These are phyloP conservation scores for Aspergillus coremiiformis DNA, from an alignment of 495 filamentous ascomycete genomes.

Conservation along the genomic window DNA sequence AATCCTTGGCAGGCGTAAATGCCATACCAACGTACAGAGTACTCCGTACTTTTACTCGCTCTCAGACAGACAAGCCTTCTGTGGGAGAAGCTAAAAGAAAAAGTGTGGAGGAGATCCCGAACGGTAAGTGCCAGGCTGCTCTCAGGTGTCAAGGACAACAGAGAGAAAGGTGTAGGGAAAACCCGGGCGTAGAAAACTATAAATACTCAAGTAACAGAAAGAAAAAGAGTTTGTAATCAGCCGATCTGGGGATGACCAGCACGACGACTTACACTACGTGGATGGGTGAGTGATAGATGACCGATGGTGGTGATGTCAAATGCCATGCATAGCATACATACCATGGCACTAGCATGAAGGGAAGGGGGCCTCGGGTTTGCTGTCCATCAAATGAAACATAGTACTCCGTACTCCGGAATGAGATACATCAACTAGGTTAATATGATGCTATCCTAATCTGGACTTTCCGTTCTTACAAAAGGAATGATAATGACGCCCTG, in stretches of 20 bases:
- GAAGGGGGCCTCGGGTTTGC: no score
- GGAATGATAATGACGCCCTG: neutral
- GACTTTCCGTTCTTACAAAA: neutral
- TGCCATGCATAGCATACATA: slow-evolving; percentile 7
- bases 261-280: neutral
- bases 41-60: neutral
- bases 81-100: slow-evolving; percentile 15
- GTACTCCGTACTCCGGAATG: no score
- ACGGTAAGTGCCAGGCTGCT: slow-evolving; percentile 4
- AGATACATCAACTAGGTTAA: neutral
- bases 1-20: slow-evolving; percentile 1
- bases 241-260: slow-evolving; percentile 1
- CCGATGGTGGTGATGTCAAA: slow-evolving; percentile 1
- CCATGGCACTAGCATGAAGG: neutral
- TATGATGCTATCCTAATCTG: neutral
- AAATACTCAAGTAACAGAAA: no score
- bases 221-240: no score
- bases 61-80: slow-evolving; percentile 16
- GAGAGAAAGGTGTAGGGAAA: neutral
- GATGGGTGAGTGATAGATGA: neutral
- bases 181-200: neutral
- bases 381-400: neutral
- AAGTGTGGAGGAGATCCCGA: slow-evolving; percentile 3
- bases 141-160: neutral
- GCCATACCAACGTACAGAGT: neutral